A percentile compares a stretch with the other conserved stretches of the same genome.
These are phyloP conservation scores for Penicillium odoratum DNA, from an alignment of 495 filamentous ascomycete species.

Conservation along the genomic window DNA sequence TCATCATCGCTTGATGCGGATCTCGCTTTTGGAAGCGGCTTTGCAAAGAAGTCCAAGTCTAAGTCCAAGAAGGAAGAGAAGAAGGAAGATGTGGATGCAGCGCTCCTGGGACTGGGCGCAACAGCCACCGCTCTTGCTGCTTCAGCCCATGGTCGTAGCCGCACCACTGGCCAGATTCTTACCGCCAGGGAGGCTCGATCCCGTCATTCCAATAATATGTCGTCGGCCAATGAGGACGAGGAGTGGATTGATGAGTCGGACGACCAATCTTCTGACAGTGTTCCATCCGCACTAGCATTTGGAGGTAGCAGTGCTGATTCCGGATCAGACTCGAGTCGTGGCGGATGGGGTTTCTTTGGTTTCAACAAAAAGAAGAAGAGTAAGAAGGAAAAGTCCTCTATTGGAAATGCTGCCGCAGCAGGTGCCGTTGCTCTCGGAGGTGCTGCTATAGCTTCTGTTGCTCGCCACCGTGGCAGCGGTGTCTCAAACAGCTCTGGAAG, in stretches of 20 bases:
- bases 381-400: constrained; percentile 37
- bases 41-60: constrained; percentile 35
- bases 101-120: constrained; percentile 55
- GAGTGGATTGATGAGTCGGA: constrained; percentile 63
- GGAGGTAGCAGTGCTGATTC: constrained; percentile 54
- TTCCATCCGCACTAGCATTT: constrained; percentile 58
- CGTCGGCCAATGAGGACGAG: constrained; percentile 48
- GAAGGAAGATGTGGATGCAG: constrained; percentile 52
- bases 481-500: constrained; percentile 33
- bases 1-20: constrained; percentile 59
- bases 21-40: constrained; percentile 49
- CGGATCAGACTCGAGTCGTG: constrained; percentile 50
- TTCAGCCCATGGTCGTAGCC: constrained; percentile 28
- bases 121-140: constrained; percentile 58
- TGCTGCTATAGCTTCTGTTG: constrained; percentile 33
- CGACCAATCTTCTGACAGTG: constrained; percentile 47
- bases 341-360: constrained; percentile 59
- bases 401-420: constrained; percentile 26
- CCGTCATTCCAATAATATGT: constrained; percentile 30
- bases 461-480: constrained; percentile 26
- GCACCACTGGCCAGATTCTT: constrained; percentile 41
- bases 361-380: constrained; percentile 45
- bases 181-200: constrained; percentile 40
- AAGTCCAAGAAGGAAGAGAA: constrained; percentile 44
- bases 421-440: constrained; percentile 35